Conservation (phyloP, 257 asterid species). For the Mitragyna speciosa region DNA sequence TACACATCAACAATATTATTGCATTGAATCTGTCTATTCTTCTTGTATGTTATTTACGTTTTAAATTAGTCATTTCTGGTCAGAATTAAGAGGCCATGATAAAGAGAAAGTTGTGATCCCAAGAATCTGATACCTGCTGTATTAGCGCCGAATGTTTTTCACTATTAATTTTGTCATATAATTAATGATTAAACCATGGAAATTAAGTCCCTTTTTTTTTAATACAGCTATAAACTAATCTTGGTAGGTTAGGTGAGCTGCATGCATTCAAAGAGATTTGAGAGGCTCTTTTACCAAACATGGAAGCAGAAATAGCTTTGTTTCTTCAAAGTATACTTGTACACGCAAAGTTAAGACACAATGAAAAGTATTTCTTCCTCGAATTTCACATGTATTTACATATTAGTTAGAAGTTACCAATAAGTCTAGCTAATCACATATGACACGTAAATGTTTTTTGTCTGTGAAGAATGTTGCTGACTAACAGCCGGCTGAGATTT, state of each 20-base stretch:
- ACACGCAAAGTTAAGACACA: neutral
- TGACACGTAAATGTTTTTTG: too few species aligned
- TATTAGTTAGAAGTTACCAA: too few species aligned
- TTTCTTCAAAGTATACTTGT: neutral
- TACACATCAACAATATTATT: neutral
- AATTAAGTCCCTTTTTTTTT: neutral
- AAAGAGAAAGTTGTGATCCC: neutral
- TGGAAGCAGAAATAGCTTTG: neutral
- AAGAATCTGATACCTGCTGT: neutral
- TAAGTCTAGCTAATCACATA: too few species aligned
- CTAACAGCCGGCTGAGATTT: neutral
- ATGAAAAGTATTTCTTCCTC: neutral
- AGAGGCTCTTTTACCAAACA: conserved; percentile 13
- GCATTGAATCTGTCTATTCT: neutral
- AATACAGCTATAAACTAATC: neutral
- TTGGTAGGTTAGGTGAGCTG: conserved; percentile 12
- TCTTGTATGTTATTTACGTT: neutral
- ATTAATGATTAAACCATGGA: neutral
- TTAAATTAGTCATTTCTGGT: neutral
- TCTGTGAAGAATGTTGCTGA: neutral
- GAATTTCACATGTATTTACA: neutral
- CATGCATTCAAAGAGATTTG: neutral
- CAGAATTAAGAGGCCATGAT: neutral
- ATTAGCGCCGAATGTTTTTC: neutral
- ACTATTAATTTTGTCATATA: neutral